Base-by-base conservation (phyloP, 83 land plant species). In the Picea abies region DNA sequence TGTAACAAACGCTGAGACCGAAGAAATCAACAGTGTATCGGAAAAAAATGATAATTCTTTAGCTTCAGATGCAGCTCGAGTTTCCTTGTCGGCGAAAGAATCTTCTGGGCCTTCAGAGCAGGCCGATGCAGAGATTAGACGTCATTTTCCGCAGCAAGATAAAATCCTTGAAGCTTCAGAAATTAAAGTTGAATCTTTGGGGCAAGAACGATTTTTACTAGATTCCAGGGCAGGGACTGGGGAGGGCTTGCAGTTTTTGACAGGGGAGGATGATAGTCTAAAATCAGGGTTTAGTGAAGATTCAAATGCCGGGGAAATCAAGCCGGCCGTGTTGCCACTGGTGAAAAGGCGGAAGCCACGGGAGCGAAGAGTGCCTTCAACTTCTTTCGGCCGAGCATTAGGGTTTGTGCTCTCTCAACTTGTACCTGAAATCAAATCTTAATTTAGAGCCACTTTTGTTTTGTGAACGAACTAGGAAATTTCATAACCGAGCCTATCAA, bases 281-380 rank as follows among this genome's bases (percentile, higher is more conserved):
- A 23, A 47, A 47, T 11, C 69, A n/a, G 22, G 8, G 8, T 66
- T n/a, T 58, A 7, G 32, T n/a, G 17, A 60, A 60, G 80, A 35
- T 17, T 5, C 62, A 16, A 81, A 63, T 47, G 67, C 4, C 3
- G 52, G 71, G 61, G 76, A 77, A 23, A 70, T n/a, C 49, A 16
- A n/a, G 41, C 63, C 20, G 60, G 15, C 29, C 25, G 29, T 52
- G 26, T 35, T 39, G 52, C 25, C 78, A 22, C 73, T 86, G 11
- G 72, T 60, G 65, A 90, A 87, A 80, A 86, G 84, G 81, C 85
- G 97, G 73, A 91, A 76, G 85, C 92, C 91, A 8, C 86, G 99
- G 82, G 99, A 94, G 80, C 85, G 98, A 58, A 86, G 91, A 68
- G 99, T 97, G 60, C 99, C 98, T 49, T 85, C 98, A 7, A 97